Percentiles rank a stretch among this genome's conserved stretches.
Conservation (phyloP, 306 rosid genomes). For the Sophora flavescens region DNA sequence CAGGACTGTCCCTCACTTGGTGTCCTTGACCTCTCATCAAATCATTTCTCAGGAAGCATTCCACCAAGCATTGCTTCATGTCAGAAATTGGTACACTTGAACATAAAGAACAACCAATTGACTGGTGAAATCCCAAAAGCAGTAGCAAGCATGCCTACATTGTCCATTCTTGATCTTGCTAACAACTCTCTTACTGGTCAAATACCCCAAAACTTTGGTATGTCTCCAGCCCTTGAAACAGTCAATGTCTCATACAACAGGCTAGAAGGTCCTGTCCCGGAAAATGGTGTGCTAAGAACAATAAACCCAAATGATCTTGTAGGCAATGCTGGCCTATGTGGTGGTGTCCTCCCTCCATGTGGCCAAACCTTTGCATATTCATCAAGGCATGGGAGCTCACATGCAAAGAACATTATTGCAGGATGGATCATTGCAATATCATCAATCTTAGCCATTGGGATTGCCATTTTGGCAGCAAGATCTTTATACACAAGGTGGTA, state of each 20-base stretch:
- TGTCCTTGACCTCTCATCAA: constrained; percentile 84
- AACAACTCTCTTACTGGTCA: constrained; percentile 87
- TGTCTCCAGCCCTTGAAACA: constrained; percentile 86
- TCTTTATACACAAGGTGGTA: constrained; percentile 76
- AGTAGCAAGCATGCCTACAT: constrained; percentile 78
- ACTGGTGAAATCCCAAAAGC: constrained; percentile 77
- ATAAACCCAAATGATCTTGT: constrained; percentile 80
- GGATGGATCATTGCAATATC: constrained; percentile 79
- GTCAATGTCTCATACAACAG: constrained; percentile 84
- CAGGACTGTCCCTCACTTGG: constrained; percentile 88
- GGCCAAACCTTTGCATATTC: constrained; percentile 44
- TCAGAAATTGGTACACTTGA: constrained; percentile 79
- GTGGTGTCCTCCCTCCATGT: constrained; percentile 84
- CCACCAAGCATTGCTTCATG: constrained; percentile 86
- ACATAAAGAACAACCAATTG: constrained; percentile 76
- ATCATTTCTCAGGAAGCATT: constrained; percentile 71
- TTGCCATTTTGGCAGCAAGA: constrained; percentile 63
- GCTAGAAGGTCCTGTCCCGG: constrained; percentile 85
- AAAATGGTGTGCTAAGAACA: constrained; percentile 73
- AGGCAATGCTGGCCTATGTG: constrained; percentile 82
- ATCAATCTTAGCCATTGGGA: constrained; percentile 59
- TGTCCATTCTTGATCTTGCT: constrained; percentile 88
- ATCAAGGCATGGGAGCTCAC: constrained; percentile 55
- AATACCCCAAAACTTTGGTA: constrained; percentile 79
- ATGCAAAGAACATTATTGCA: constrained; percentile 57